A percentile compares a stretch with the other conserved stretches of the same genome.
Conservation (phyloP, 345 rosid species). For the Chamaenerion angustifolium region DNA sequence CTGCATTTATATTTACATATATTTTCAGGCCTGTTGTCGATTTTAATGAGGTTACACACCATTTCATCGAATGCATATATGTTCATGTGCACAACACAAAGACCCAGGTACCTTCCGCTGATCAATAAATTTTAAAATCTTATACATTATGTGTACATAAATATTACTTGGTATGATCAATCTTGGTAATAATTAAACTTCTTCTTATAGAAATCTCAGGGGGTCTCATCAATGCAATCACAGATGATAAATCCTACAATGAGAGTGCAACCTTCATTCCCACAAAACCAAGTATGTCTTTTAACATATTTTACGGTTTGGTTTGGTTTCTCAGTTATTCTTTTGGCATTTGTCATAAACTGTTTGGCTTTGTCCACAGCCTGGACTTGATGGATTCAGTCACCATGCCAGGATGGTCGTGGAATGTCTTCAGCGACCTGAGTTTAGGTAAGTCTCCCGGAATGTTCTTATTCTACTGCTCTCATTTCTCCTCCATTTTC, state of each 20-base stretch:
- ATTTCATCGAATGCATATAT: conserved; percentile 79
- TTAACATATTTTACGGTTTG: not conserved
- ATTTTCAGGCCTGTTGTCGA: conserved; percentile 66
- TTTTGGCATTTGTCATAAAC: not conserved
- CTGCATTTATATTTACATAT: not conserved
- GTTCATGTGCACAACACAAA: conserved; percentile 69
- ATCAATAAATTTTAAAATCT: conserved; percentile 3
- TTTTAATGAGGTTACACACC: conserved; percentile 70
- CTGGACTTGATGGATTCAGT: too few relatives aligned
- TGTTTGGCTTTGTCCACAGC: conserved; percentile 33
- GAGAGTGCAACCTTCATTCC: conserved; percentile 26
- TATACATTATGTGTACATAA: conserved; percentile 1
- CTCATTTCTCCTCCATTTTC: not conserved
- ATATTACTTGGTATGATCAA: not conserved
- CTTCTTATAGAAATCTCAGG: conserved; percentile 22
- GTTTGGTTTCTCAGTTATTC: conserved; percentile 2
- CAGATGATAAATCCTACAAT: conserved; percentile 34
- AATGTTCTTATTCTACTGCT: not conserved
- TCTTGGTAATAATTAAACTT: conserved; percentile 1
- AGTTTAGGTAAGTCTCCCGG: conserved; percentile 42
- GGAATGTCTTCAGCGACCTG: conserved; percentile 22
- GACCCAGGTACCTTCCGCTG: conserved; percentile 43
- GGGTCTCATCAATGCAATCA: conserved; percentile 29
- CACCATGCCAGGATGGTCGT: too few relatives aligned
- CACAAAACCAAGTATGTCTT: too few relatives aligned